phyloP scores from a whole-genome alignment of 345 rosid species.

The Corymbia maculata region DNA sequence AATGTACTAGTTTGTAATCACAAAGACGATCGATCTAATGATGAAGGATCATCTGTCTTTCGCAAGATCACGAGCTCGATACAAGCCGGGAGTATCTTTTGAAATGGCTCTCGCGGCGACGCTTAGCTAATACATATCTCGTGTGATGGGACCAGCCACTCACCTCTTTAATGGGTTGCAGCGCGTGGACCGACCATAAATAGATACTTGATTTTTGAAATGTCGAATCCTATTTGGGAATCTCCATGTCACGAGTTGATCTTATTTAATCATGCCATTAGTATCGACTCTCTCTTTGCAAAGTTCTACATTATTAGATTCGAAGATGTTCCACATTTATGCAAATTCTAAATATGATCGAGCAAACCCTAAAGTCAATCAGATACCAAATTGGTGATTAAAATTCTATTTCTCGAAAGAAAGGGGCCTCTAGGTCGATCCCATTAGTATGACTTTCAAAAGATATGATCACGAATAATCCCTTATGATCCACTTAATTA shows the following conservation, averaged over 20 bases:
- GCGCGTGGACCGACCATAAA: not conserved
- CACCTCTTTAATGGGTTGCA: no score
- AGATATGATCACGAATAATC: not conserved
- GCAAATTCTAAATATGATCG: not conserved
- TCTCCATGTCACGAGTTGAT: not conserved
- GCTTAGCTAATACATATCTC: not conserved
- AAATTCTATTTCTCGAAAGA: accelerated
- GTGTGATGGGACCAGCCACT: accelerated
- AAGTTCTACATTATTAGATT: not conserved
- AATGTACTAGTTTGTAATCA: not conserved
- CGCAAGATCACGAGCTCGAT: not conserved
- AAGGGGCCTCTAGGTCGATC: not conserved
- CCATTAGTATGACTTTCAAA: not conserved
- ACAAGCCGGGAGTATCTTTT: accelerated
- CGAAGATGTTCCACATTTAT: not conserved
- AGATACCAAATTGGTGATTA: not conserved
- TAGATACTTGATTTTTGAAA: not conserved
- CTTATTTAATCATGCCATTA: not conserved
- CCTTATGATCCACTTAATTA: not conserved
- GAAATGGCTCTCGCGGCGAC: not conserved
- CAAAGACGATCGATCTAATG: accelerated
- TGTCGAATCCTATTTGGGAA: not conserved
- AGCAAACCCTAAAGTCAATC: not conserved
- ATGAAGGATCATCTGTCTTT: not conserved
- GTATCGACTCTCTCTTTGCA: not conserved